phyloP scores from a whole-genome alignment of 805 yeast species.

The Blastobotrys mokoenaii region DNA sequence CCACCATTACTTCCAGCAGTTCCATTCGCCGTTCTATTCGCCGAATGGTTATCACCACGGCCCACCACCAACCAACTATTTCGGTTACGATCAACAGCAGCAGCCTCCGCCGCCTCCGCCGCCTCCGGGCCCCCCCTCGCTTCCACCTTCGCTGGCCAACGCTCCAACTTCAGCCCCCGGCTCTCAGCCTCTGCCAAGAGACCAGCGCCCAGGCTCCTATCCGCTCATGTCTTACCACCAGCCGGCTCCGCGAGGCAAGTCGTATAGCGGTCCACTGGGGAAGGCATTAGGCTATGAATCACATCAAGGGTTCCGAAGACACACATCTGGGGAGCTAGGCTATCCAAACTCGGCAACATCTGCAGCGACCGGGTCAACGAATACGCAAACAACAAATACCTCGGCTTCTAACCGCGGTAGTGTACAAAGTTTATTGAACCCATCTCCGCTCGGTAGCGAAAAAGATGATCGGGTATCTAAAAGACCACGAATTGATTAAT shows the following conservation, averaged over 20 bases:
- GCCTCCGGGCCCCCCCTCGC: conserved; percentile 4
- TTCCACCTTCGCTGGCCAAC: background rate
- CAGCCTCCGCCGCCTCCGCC: conserved; percentile 1
- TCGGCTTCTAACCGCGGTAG: too few species aligned
- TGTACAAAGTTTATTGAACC: too few species aligned
- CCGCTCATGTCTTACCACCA: conserved; percentile 11
- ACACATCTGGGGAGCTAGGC: conserved; percentile 15
- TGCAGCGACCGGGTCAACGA: background rate
- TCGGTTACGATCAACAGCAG: background rate
- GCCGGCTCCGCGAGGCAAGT: background rate
- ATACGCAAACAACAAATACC: too few species aligned
- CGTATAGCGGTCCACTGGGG: background rate
- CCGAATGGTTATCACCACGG: background rate
- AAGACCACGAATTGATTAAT: too few species aligned
- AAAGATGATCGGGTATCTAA: too few species aligned
- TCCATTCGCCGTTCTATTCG: conserved; percentile 1
- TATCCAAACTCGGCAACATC: background rate
- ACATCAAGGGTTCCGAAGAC: conserved; percentile 13
- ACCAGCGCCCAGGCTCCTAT: conserved; percentile 23
- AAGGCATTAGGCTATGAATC: background rate
- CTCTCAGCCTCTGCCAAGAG: conserved; percentile 12
- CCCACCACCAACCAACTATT: background rate
- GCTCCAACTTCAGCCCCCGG: conserved; percentile 2
- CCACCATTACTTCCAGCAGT: background rate
- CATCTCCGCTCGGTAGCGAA: too few species aligned